Evolutionary conservation across 305 asterid genomes (phyloP), one percentile per base, ranked within the genome.

Genomic region (Rubia tinctorum): DNA sequence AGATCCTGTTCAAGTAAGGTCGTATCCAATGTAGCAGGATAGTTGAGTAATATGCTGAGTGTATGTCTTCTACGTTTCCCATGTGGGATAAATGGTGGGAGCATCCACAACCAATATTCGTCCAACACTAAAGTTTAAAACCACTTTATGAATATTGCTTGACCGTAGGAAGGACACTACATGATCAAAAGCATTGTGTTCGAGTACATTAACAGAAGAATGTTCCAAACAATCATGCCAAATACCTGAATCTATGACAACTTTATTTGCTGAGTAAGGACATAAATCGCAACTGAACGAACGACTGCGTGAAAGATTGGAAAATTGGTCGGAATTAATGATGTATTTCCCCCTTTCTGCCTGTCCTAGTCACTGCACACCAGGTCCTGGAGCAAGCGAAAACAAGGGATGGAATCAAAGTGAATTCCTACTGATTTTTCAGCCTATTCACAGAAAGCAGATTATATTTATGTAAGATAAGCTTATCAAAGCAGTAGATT

Each of bases 1-100:
- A 58, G 63, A 58, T 58, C 64, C 64, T 58, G 42, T 61, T 25
- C 66, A 61, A 61, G 66, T 61, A 61, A 61, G 66, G 66, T 61
- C 66, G 66, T 61, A n/a, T n/a, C n/a, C n/a, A n/a, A n/a, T n/a
- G n/a, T n/a, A n/a, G n/a, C n/a, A n/a, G n/a, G 3, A 30, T 30
- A 30, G 34, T 30, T 30, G 34, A 30, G 2, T 30, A 30, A 30
- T 30, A 30, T 1, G 3, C 34, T 30, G 3, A 30, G 34, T 30
- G 3, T 1, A 30, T 30, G 34, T 3, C 34, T 30, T 1, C 34
- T 30, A 30, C 34, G 34, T 30, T 30, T 30, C 34, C 34, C 34
- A 30, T 30, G 34, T 30, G 34, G 34, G 34, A 30, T 30, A 30
- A 30, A 30, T 30, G 34, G 34, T 30, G 34, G 34, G 34, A 30